These are phyloP conservation scores for Stemphylium vesicarium DNA, from an alignment of 2,329 filamentous ascomycete genomes.

Conservation along the genomic window DNA sequence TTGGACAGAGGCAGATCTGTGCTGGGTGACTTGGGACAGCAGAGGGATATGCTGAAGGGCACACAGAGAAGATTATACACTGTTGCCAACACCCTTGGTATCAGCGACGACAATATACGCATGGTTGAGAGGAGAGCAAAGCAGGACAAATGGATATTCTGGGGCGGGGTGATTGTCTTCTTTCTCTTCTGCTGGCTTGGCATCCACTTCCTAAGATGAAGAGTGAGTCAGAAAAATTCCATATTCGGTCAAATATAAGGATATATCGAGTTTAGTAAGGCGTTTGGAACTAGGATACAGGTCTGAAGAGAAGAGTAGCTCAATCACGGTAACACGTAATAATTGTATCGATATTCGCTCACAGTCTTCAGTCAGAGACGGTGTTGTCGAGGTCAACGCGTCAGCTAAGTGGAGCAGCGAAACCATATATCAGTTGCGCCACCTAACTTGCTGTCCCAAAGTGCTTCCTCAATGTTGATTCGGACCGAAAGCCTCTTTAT, in stretches of 20 bases:
- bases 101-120: slow-evolving; percentile 94
- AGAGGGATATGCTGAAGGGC: slow-evolving; percentile 92
- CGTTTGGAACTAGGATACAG: not conserved
- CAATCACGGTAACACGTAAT: no score
- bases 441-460: no score
- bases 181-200: slow-evolving; percentile 92
- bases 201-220: slow-evolving; percentile 74
- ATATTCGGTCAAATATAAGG: not conserved
- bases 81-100: slow-evolving; percentile 89
- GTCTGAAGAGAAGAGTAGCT: no score
- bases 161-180: slow-evolving; percentile 83
- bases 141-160: slow-evolving; percentile 99
- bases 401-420: no score
- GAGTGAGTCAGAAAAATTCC: not conserved
- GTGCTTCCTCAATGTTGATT: no score
- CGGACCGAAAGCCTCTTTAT: no score
- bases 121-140: slow-evolving; percentile 92
- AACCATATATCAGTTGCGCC: no score
- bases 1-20: slow-evolving; percentile 90
- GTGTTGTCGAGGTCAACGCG: no score
- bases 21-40: slow-evolving; percentile 83
- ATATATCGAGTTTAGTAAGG: not conserved
- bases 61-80: slow-evolving; percentile 91
- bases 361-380: no score
- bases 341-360: no score